These are phyloP conservation scores for Chiua sp. DNA, from an alignment of 1,284 basidiomycete species.

Conservation along the genomic window DNA sequence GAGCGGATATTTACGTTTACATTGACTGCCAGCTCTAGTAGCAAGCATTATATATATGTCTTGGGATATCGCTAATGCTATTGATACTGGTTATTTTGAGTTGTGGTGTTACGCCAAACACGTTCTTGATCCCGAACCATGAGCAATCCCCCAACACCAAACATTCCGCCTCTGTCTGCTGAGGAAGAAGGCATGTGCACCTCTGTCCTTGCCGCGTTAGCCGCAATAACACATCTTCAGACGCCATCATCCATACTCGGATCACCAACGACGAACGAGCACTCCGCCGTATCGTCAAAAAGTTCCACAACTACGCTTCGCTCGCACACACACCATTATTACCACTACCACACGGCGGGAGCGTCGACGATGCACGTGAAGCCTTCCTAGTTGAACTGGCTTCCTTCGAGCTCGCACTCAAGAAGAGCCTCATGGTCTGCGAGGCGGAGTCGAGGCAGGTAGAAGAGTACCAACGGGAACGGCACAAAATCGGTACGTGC, in stretches of 20 bases:
- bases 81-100: background rate
- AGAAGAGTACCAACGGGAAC: conserved; percentile 76
- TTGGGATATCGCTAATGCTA: background rate
- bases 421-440: conserved; percentile 80
- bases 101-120: background rate
- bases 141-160: conserved; percentile 15
- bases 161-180: conserved; percentile 53
- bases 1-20: conserved; percentile 9
- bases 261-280: conserved; percentile 79
- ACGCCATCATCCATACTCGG: conserved; percentile 76
- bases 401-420: conserved; percentile 72
- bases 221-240: conserved; percentile 41
- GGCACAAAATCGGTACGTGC: conserved; percentile 67
- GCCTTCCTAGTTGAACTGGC: conserved; percentile 77
- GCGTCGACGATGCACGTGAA: conserved; percentile 73
- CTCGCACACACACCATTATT: conserved; percentile 57
- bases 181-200: conserved; percentile 69
- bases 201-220: conserved; percentile 20
- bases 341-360: conserved; percentile 39
- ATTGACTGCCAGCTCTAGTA: background rate
- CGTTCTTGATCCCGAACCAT: conserved; percentile 17
- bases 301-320: conserved; percentile 73
- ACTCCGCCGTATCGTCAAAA: conserved; percentile 76
- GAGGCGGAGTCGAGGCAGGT: conserved; percentile 83
- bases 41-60: background rate